Evolutionary conservation across 2,329 filamentous ascomycete genomes (phyloP), one percentile per base, ranked within the genome.

Genomic region (Arthroderma sp.): DNA sequence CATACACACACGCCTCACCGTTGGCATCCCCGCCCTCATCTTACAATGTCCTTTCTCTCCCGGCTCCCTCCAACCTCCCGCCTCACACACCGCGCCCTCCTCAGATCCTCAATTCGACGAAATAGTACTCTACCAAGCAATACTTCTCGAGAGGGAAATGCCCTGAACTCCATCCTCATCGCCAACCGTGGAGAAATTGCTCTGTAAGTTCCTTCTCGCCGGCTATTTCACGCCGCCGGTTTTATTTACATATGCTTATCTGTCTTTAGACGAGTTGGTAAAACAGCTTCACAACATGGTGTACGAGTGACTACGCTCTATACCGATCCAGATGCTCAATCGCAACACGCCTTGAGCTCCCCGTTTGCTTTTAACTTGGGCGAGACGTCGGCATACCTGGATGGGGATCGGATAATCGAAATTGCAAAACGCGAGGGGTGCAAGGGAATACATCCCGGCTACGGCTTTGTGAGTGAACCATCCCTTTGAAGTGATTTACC

Each of bases 181-280:
- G 91, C 91, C 44, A 98, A 98, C 62, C 81, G 91, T 55, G 91
- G 91, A 55, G 91, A 98, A 66, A 98, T 98, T 55, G 91, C 91
- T 41, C 73, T 98, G 61, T 75, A 61, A 51, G 68, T 55, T 36
- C 31, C 4, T 8, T 29, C 15, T 22, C 15, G 15, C 15, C 15
- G 15, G 15, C 15, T 22, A 22, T 22, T 22, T 22, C 15, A 36
- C 33, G 15, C 6, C 33, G 6, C 33, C 32, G 27, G 36, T 22
- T 22, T 3, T 22, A 22, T 22, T 22, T 22, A 22, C 15, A 22
- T 28, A 30, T 15, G 9, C 31, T 38, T 27, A 44, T 34, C 33
- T 8, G 3, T 45, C 6, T 11, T 8, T 36, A 75, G 72, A 50
- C 84, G 91, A 53, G 91, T 98, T 53, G 83, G 88, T 53, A 78